Evolutionary conservation across 2,329 filamentous ascomycete species (phyloP).

Genomic region (Xenoacremonium recifei): DNA sequence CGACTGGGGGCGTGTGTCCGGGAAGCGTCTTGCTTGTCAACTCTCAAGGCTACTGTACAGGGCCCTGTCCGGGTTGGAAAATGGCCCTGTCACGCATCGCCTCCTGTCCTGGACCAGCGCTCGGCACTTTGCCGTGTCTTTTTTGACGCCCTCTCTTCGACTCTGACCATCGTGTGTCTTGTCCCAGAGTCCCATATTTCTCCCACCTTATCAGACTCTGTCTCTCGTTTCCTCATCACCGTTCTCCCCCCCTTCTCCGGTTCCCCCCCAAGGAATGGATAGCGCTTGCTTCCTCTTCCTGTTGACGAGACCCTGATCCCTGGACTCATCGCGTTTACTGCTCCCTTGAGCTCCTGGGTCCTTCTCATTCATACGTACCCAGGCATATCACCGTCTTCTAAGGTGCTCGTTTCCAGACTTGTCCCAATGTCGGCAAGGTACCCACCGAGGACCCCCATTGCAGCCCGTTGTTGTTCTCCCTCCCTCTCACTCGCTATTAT

Average conservation of each 20-base stretch:
- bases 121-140: constrained; percentile 26
- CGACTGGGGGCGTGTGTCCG: constrained; percentile 25
- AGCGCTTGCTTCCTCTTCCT: too few species aligned
- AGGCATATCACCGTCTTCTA: constrained; percentile 20
- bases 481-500: constrained; percentile 26
- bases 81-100: constrained; percentile 3
- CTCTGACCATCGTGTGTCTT: constrained; percentile 24
- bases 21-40: constrained; percentile 22
- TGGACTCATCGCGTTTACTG: constrained; percentile 10
- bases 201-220: constrained; percentile 24
- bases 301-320: constrained; percentile 19
- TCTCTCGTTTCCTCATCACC: constrained; percentile 14
- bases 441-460: constrained; percentile 21
- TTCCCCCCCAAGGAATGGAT: too few species aligned
- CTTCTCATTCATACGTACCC: constrained; percentile 6
- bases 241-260: too few species aligned
- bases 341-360: too few species aligned
- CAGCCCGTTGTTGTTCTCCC: constrained; percentile 25
- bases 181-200: constrained; percentile 24
- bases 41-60: constrained; percentile 20
- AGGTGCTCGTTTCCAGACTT: constrained; percentile 17
- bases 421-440: constrained; percentile 19
- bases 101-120: constrained; percentile 20
- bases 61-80: constrained; percentile 19
- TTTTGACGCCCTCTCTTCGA: constrained; percentile 15